Conservation (phyloP, 495 filamentous ascomycete species). For the Hypoxylon trugodes region DNA sequence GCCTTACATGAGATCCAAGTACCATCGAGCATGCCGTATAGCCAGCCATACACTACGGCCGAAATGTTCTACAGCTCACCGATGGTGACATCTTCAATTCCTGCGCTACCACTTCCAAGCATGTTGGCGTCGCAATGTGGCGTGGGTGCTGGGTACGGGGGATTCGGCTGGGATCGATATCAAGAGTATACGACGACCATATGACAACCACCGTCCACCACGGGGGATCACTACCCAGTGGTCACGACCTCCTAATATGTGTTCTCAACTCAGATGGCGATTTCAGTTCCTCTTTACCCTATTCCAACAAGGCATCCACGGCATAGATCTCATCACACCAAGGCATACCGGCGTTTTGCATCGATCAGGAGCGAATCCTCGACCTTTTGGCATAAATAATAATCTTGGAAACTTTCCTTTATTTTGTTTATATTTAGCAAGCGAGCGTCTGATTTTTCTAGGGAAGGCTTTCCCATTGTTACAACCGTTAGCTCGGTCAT, state of each 20-base stretch:
- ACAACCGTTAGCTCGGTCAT: conserved; percentile 55
- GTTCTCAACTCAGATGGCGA: conserved; percentile 24
- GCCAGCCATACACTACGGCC: conserved; percentile 77
- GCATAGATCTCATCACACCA: conserved; percentile 42
- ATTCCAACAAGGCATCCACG: conserved; percentile 34
- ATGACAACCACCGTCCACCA: conserved; percentile 64
- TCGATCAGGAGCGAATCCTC: conserved; percentile 50
- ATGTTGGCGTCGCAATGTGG: conserved; percentile 88
- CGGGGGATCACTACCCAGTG: conserved; percentile 49
- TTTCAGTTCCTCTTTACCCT: conserved; percentile 23
- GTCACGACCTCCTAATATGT: conserved; percentile 51
- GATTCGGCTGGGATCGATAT: conserved; percentile 80
- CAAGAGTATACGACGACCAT: conserved; percentile 69
- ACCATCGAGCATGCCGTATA: conserved; percentile 79
- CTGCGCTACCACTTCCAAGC: conserved; percentile 86
- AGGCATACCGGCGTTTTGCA: conserved; percentile 53
- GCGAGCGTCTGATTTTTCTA: conserved; percentile 52
- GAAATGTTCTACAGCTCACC: conserved; percentile 68
- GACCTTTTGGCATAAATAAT: conserved; percentile 41
- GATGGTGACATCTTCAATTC: conserved; percentile 72
- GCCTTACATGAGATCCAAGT: conserved; percentile 71
- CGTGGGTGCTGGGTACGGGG: conserved; percentile 74
- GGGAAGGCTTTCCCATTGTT: conserved; percentile 45
- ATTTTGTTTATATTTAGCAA: conserved; percentile 45
- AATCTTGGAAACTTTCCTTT: conserved; percentile 36